Evolutionary conservation across 2,329 filamentous ascomycete genomes (phyloP), one percentile per base, ranked within the genome.

Genomic region (Xylaria sp.): DNA sequence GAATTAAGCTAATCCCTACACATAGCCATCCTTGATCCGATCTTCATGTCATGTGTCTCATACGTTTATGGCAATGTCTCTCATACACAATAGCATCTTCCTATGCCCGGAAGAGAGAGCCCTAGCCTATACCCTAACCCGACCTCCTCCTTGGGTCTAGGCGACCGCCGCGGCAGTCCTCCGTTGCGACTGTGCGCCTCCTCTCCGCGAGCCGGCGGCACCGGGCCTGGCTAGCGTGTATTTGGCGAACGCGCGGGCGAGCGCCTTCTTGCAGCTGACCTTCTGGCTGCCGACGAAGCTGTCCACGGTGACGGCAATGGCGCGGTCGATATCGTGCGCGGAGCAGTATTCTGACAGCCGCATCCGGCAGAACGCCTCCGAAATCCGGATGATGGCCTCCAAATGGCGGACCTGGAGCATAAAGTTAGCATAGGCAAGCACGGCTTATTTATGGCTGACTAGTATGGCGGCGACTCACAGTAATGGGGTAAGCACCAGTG

Each of bases 201-300:
- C 54, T 47, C 58, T 63, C 24, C 52, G 62, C 4, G 56, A 47
- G 38, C 48, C 44, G 3, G 38, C 46, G 19, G 64, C 65, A n/a
- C 77, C 76, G 0, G 81, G 80, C 58, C 81, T 72, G 7, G 76
- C 78, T 46, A 86, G 72, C 1, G 88, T 90, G 70, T 97, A 99
- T 78, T 99, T 99, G 67, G 94, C 92, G 77, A 99, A 99, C 4
- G 94, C 91, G 55, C 94, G 83, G 0, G 92, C 90, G 41, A 99
- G 82, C 16, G 94, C 92, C 80, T 96, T 97, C 83, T 97, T 99
- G 76, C 91, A 94, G 76, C 91, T 96, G 66, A 97, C 86, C 78
- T 99, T 99, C 72, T 99, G 94, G 66, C 90, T 95, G 57, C 90
- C 91, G 40, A 99, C 91, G 69, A 99, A 99, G 51, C 90, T 95